Percentiles rank a stretch among this genome's conserved stretches.
phyloP scores from a whole-genome alignment of 306 rosid species.

The Pterocarpus santalinus region DNA sequence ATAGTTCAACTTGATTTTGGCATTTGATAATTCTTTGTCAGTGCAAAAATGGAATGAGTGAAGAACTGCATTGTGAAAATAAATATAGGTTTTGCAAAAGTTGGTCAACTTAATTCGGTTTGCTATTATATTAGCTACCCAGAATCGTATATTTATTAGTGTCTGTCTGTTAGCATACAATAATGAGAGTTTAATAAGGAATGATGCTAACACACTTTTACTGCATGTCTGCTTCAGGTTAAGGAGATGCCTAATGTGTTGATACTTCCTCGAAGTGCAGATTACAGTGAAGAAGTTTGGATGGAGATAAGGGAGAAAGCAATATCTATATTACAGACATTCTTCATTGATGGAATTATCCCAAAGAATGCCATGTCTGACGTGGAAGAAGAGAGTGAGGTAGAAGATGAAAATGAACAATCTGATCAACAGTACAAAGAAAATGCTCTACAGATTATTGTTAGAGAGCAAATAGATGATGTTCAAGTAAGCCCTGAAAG shows the following conservation, averaged over 20 bases:
- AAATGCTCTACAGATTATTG: slow-evolving; percentile 61
- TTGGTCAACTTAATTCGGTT: slow-evolving; percentile 13
- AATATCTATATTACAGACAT: slow-evolving; percentile 82
- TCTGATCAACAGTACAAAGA: slow-evolving; percentile 67
- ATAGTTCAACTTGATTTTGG: slow-evolving; percentile 21
- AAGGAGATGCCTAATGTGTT: slow-evolving; percentile 99
- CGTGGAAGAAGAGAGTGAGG: slow-evolving; percentile 75
- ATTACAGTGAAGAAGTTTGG: slow-evolving; percentile 99
- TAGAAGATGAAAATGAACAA: slow-evolving; percentile 73
- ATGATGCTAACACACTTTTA: slow-evolving; percentile 35
- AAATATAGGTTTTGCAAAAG: slow-evolving; percentile 24
- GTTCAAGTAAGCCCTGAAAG: slow-evolving; percentile 65
- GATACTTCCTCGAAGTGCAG: slow-evolving; percentile 99
- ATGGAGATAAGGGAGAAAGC: slow-evolving; percentile 99
- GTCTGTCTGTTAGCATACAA: slow-evolving; percentile 25
- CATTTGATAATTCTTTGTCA: slow-evolving; percentile 7
- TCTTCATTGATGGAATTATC: slow-evolving; percentile 82
- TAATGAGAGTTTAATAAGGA: background rate
- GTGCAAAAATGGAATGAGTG: slow-evolving; percentile 35
- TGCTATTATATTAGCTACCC: slow-evolving; percentile 7
- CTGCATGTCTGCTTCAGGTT: slow-evolving; percentile 68
- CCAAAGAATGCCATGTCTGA: slow-evolving; percentile 84
- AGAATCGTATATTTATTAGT: slow-evolving; percentile 5
- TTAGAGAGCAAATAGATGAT: slow-evolving; percentile 71
- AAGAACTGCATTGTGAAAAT: slow-evolving; percentile 28